Evolutionary conservation across 192 early-diverging fungal genomes (phyloP), one percentile per base, ranked within the genome.

Genomic region (Umbelopsis ramanniana): DNA sequence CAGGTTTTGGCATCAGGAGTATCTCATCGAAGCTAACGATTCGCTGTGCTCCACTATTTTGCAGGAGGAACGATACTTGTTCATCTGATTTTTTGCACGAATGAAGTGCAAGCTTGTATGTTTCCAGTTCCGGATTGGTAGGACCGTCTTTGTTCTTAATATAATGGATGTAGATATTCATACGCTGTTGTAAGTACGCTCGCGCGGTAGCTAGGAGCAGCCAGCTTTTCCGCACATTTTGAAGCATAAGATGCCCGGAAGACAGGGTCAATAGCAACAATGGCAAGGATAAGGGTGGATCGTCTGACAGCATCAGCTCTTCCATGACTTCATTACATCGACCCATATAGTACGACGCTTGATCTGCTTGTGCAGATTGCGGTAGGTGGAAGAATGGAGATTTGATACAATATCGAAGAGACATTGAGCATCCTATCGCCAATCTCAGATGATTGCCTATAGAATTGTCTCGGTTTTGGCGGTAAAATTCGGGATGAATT

Each of bases 91-190:
- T 26, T 3, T 54, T 6, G 23, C 53, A 54, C 12, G 23, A 54
- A 26, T 24, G n/a, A 14, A 54, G 53, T 24, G 53, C 53, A 54
- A 22, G 26, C 53, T 54, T 54, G 53, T 54, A 54, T 3, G 53
- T 54, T 54, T 54, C 53, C 8, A 54, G 22, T 54, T 54, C 53
- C 8, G 53, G 22, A 26, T 24, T 54, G 26, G 21, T 54, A 9
- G n/a, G 53, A 1, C 21, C 26, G 8, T 54, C 23, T 26, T 22
- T 14, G 12, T 6, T 6, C 10, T 12, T 26, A 2, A 26, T 26
- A 2, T 23, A 0, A 22, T 54, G 23, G 14, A 54, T 54, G 53
- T 54, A 54, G 22, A 23, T 24, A 12, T 22, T 10, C 53, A 54
- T 24, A 24, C 26, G 53, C 23, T 54, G 53, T 10, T 54, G 53